These are phyloP conservation scores for Malania oleifera DNA, from an alignment of 164 flowering plant species.

Conservation along the genomic window DNA sequence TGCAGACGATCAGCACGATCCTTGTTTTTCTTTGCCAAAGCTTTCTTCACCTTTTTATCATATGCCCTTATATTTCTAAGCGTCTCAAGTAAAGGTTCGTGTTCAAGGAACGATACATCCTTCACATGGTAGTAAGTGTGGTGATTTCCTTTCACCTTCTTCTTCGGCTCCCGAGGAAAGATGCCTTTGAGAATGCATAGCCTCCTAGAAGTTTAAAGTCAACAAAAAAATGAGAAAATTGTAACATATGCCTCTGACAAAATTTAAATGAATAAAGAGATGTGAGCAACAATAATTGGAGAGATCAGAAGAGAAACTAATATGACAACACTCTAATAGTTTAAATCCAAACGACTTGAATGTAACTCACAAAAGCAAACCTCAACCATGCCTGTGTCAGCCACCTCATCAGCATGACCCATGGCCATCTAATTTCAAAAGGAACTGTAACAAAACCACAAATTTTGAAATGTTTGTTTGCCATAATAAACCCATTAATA, in stretches of 20 bases:
- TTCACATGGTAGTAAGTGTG: constrained; percentile 85
- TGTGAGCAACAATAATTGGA: too few species aligned
- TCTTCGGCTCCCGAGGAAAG: constrained; percentile 88
- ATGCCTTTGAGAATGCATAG: constrained; percentile 84
- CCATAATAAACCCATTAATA: too few species aligned
- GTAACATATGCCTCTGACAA: background rate
- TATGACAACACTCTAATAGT: too few species aligned
- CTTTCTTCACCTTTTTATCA: constrained; percentile 69
- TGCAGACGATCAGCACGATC: constrained; percentile 47
- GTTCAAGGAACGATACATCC: constrained; percentile 68
- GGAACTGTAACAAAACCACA: too few species aligned
- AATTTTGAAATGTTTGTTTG: too few species aligned
- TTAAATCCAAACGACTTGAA: too few species aligned
- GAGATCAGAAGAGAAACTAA: too few species aligned
- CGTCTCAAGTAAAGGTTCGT: constrained; percentile 68
- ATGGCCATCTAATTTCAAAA: too few species aligned
- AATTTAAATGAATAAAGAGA: too few species aligned
- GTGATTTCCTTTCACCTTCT: constrained; percentile 83
- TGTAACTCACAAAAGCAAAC: too few species aligned
- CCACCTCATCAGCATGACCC: too few species aligned
- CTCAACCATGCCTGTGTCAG: too few species aligned
- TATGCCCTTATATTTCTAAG: constrained; percentile 62
- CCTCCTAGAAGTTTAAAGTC: constrained; percentile 36
- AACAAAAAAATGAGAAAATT: constrained; percentile 3
- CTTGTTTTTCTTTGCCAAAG: constrained; percentile 62